Conservation (phyloP, 352 stramenopile genomes). For the Phytopythium aichiense region DNA sequence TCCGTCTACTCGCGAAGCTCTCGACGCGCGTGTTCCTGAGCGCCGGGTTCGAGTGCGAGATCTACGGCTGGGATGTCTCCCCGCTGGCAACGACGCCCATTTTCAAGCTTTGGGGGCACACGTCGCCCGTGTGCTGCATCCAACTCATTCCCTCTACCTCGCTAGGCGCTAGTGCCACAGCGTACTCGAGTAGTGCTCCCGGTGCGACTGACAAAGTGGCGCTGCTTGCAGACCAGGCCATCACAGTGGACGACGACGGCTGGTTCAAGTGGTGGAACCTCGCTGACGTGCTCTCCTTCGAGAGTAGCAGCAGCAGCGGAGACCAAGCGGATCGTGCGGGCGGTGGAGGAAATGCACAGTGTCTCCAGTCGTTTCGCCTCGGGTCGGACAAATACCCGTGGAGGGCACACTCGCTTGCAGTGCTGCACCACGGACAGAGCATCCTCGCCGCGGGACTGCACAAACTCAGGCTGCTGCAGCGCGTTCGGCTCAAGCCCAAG, state of each 20-base stretch:
- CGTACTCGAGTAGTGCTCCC: conserved; percentile 4
- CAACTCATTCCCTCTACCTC: conserved; percentile 46
- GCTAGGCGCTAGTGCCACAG: conserved; percentile 7
- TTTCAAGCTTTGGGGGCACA: conserved; percentile 67
- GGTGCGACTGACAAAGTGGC: conserved; percentile 15
- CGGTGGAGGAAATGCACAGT: conserved; percentile 15
- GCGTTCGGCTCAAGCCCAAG: conserved; percentile 56
- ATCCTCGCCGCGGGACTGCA: conserved; percentile 55
- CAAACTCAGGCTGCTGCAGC: conserved; percentile 70
- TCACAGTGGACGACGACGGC: conserved; percentile 75
- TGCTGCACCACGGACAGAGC: conserved; percentile 60
- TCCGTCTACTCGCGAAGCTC: conserved; percentile 57
- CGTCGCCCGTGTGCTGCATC: conserved; percentile 61
- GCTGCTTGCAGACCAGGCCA: conserved; percentile 56
- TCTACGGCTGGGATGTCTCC: conserved; percentile 73
- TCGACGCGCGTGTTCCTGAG: conserved; percentile 70
- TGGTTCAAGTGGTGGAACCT: conserved; percentile 87
- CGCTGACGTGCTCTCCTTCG: conserved; percentile 50
- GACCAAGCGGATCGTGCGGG: neutral
- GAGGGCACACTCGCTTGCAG: conserved; percentile 54
- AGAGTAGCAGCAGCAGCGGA: conserved; percentile 49
- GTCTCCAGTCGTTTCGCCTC: conserved; percentile 63
- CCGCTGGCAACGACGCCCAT: conserved; percentile 51
- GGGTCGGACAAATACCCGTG: conserved; percentile 70
- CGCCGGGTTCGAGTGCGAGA: conserved; percentile 69